Base-by-base conservation (phyloP, 768 basidiomycete genomes). In the Ephemerocybe angulata region DNA sequence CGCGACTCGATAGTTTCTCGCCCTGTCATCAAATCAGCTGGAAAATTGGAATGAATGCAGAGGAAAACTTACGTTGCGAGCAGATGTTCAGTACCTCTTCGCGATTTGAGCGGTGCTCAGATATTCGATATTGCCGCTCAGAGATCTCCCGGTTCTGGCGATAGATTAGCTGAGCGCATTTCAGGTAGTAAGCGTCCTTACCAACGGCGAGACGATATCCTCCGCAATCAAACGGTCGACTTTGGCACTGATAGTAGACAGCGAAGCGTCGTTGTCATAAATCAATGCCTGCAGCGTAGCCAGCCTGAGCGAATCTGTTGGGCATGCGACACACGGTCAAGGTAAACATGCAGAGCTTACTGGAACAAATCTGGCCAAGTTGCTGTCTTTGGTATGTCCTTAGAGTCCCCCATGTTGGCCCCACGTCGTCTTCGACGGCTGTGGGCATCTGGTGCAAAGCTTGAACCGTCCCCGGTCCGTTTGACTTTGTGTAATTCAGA, bases 341-440 rank as follows among this genome's bases (percentile, higher is more conserved):
- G 31, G 37, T 51, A 47, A 49, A 30, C 40, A 55, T 33, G 56
- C 49, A 31, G 52, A 25, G 69, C 84, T 57, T 56, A 92, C 90
- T 84, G 84, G 62, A 85, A 79, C 21, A 93, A 72, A 57, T 89
- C 87, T 54, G 88, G 85, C 76, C 79, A 85, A 11, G 69, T 74
- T 10, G 85, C 81, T 3, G 83, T 87, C 62, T 74, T 80, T 8
- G 58, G 41, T n/a, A 52, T 38, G 19, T 51, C 29, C 8, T 25
- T 43, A 19, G 29, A 21, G 25, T 58, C 21, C 22, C n/a, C 24
- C 22, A 30, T 13, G 31, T 29, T 25, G 3, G 29, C 13, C 10
- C 49, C 49, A 30, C 49, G 50, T 27, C 55, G 35, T 12, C 55
- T 50, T 19, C 31, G 55, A 19, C 38, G 47, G 24, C 37, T 42